These are phyloP conservation scores for Piedraia hortae DNA, from an alignment of 2,329 filamentous ascomycete genomes.

Conservation along the genomic window DNA sequence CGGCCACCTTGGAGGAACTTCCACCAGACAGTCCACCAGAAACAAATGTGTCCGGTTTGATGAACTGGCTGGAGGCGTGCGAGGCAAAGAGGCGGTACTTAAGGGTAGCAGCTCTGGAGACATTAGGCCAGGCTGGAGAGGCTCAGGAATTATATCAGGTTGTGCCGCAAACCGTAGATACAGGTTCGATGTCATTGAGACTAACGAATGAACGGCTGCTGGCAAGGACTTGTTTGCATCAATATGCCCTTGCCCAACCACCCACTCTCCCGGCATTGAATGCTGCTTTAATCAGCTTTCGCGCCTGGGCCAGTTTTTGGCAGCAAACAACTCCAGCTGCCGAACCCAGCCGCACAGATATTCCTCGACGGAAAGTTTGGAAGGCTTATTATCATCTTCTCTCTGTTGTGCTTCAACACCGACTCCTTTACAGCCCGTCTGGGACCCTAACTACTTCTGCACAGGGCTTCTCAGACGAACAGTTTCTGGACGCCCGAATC, in stretches of 20 bases:
- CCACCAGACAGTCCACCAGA: slow-evolving; percentile 4
- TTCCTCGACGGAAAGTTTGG: slow-evolving; percentile 40
- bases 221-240: slow-evolving; percentile 9
- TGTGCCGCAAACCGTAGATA: slow-evolving; percentile 6
- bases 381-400: slow-evolving; percentile 58
- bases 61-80: slow-evolving; percentile 58
- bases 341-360: slow-evolving; percentile 17
- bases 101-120: slow-evolving; percentile 8
- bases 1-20: slow-evolving; percentile 25
- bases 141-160: slow-evolving; percentile 6
- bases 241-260: slow-evolving; percentile 5
- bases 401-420: slow-evolving; percentile 44
- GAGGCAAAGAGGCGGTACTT: slow-evolving; percentile 13
- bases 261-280: slow-evolving; percentile 5
- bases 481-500: slow-evolving; percentile 9
- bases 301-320: slow-evolving; percentile 45
- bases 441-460: background rate
- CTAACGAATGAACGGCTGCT: slow-evolving; percentile 12
- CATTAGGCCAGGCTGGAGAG: slow-evolving; percentile 5
- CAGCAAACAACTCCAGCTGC: slow-evolving; percentile 5
- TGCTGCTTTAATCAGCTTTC: slow-evolving; percentile 16
- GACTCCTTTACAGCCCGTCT: slow-evolving; percentile 24
- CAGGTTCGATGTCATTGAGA: slow-evolving; percentile 9
- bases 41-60: slow-evolving; percentile 16
- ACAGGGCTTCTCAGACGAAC: background rate